These are phyloP conservation scores for Pyrenopolyporus hunteri DNA, from an alignment of 495 filamentous ascomycete genomes.

Conservation along the genomic window DNA sequence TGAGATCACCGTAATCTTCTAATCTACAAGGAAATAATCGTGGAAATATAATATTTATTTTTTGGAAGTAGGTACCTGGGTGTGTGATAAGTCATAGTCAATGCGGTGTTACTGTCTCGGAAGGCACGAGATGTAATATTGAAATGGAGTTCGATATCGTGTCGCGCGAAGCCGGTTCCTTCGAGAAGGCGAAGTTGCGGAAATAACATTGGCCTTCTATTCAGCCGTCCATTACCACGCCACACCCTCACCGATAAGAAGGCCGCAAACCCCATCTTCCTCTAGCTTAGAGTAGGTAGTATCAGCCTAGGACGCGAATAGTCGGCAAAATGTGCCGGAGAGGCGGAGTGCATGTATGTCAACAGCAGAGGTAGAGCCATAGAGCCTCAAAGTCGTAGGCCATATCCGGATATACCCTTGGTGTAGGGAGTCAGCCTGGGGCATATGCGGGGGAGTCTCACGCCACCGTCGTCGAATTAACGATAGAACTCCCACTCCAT, in stretches of 20 bases:
- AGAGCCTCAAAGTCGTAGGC: conserved; percentile 10
- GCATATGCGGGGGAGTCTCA: conserved; percentile 26
- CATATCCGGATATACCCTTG: conserved; percentile 1
- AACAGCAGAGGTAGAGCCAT: conserved; percentile 1
- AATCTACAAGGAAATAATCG: no score
- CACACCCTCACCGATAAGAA: conserved; percentile 21
- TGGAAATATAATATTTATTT: no score
- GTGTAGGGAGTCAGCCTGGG: conserved; percentile 10
- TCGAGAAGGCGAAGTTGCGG: background rate
- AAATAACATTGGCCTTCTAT: background rate
- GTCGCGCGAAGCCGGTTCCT: background rate
- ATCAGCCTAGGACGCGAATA: background rate
- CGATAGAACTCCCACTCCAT: conserved; percentile 10
- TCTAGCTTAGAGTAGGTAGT: background rate
- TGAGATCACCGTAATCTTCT: no score
- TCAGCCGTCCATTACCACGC: background rate
- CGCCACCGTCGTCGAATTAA: conserved; percentile 23
- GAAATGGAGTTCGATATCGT: background rate
- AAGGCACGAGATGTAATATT: background rate
- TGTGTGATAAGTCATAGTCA: no score
- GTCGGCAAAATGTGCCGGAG: background rate
- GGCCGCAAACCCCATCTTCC: conserved; percentile 6
- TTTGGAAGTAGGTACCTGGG: no score
- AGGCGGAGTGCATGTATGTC: conserved; percentile 15
- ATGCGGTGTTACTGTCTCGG: background rate